Conservation (phyloP, 176 grass and related monocot species). For the Pontederia crassipes region DNA sequence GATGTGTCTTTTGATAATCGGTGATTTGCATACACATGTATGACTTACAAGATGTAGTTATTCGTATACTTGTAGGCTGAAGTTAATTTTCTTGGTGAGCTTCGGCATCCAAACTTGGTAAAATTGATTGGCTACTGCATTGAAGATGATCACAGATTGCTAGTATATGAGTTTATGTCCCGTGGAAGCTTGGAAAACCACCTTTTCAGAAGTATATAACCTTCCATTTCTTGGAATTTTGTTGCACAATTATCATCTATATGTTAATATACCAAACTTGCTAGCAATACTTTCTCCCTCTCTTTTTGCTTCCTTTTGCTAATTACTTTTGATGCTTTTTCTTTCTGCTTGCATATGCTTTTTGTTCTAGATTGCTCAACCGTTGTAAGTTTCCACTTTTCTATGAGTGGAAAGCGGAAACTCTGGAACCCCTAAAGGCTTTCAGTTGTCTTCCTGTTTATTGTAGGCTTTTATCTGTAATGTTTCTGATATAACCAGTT, state of each 20-base stretch:
- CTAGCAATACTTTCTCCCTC: not conserved
- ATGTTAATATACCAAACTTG: not conserved
- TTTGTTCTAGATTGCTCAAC: too few relatives aligned
- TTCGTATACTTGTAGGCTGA: conserved; percentile 45
- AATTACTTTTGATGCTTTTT: too few relatives aligned
- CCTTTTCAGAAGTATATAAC: conserved; percentile 88
- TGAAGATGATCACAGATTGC: conserved; percentile 98
- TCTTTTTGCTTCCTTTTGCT: too few relatives aligned
- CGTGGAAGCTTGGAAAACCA: conserved; percentile 99
- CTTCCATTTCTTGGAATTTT: conserved; percentile 1
- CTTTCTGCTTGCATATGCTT: too few relatives aligned
- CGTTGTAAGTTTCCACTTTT: too few relatives aligned
- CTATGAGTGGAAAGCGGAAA: too few relatives aligned
- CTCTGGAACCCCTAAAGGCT: too few relatives aligned
- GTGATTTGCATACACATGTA: conserved; percentile 6
- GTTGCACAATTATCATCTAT: not conserved
- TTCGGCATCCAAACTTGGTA: conserved; percentile 93
- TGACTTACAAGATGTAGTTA: not conserved
- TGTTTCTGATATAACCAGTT: too few relatives aligned
- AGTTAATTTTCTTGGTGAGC: conserved; percentile 98
- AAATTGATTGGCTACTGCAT: conserved; percentile 97
- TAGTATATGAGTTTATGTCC: conserved; percentile 97
- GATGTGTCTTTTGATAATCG: not conserved
- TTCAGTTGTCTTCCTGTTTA: too few relatives aligned
- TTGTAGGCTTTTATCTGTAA: too few relatives aligned